Evolutionary conservation across 1,284 basidiomycete species (phyloP).

Genomic region (Porogramme epimiltina): DNA sequence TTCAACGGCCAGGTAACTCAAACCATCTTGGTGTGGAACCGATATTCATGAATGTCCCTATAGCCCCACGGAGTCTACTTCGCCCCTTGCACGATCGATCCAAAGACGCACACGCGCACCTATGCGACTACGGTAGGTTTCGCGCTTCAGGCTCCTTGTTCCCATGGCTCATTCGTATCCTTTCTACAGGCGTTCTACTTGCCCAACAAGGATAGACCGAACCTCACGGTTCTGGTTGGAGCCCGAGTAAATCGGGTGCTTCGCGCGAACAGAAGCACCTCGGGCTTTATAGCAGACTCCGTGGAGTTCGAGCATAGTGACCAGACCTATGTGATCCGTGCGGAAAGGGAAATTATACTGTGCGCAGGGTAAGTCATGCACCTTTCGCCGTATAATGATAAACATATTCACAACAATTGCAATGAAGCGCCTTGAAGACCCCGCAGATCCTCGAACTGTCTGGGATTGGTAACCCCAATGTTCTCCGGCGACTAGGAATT

Average conservation of each 20-base stretch:
- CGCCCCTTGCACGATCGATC: constrained; percentile 27
- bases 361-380: constrained; percentile 39
- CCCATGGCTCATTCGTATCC: too few species aligned
- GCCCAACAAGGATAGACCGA: constrained; percentile 27
- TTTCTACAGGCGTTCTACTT: constrained; percentile 30
- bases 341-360: constrained; percentile 41
- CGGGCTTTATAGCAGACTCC: constrained; percentile 93
- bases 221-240: constrained; percentile 26
- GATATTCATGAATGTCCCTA: neutral
- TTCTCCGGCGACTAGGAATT: constrained; percentile 43
- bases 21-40: neutral
- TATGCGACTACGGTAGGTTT: constrained; percentile 29
- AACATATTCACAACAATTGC: neutral
- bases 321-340: constrained; percentile 52
- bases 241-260: constrained; percentile 20
- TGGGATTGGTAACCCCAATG: constrained; percentile 45
- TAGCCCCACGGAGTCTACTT: constrained; percentile 29
- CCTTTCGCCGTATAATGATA: neutral
- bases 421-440: constrained; percentile 40
- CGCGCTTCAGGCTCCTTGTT: too few species aligned
- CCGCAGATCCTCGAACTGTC: constrained; percentile 52
- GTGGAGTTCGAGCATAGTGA: constrained; percentile 74
- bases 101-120: constrained; percentile 28
- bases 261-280: constrained; percentile 76
- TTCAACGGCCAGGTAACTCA: constrained; percentile 28